A percentile compares a stretch with the other conserved stretches of the same genome.
Conservation (phyloP, 352 stramenopile species). For the Saprolegnia diclina region DNA sequence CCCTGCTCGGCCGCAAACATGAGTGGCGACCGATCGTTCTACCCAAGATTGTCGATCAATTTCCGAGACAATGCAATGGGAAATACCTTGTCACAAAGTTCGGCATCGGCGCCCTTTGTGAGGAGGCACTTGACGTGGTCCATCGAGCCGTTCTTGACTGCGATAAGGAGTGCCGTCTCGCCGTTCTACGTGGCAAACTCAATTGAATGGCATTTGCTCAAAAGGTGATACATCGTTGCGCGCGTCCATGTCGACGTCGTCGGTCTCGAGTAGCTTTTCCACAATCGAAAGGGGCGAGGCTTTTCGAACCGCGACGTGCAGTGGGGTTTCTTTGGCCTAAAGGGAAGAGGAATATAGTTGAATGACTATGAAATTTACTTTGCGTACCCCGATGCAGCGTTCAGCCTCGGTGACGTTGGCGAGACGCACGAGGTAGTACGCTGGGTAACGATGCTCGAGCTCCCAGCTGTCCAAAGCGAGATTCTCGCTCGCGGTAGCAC, state of each 20-base stretch:
- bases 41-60: neutral
- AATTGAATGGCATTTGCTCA: neutral
- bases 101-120: neutral
- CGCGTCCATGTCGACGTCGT: conserved; percentile 8
- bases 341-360: neutral
- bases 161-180: conserved; percentile 5
- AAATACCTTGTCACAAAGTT: neutral
- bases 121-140: neutral
- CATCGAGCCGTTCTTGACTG: neutral
- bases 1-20: neutral
- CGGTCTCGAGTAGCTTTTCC: neutral
- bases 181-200: conserved; percentile 2
- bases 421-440: neutral
- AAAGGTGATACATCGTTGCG: conserved; percentile 1
- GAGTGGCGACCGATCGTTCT: neutral
- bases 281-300: neutral
- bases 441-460: neutral
- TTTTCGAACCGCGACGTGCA: neutral
- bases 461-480: neutral
- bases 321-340: conserved; percentile 2
- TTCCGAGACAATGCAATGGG: no score
- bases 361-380: no score
- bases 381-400: neutral
- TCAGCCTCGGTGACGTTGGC: neutral
- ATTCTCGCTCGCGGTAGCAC: no score